Evolutionary conservation across 1,284 basidiomycete genomes (phyloP), one percentile per base, ranked within the genome.

Genomic region (Rhodotorula mucilaginosa): DNA sequence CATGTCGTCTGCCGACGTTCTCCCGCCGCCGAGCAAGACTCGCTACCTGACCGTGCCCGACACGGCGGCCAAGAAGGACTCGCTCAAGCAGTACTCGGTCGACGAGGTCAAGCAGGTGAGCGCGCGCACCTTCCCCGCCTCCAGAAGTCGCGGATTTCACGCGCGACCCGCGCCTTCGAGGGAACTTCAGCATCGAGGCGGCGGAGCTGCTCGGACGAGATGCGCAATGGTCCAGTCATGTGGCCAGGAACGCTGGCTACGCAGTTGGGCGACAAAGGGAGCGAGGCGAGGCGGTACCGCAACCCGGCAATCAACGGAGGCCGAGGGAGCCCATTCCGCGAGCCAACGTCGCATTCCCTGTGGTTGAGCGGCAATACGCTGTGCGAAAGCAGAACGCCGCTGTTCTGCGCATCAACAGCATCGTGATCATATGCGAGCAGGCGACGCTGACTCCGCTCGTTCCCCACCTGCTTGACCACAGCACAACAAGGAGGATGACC

Each of bases 401-500:
- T 18, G 16, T 49, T 23, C 23, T 49, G 16, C 1, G 6, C 48
- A 7, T 18, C 18, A 49, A 39, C 10, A 39, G 39, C 39, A 39
- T 1, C 39, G 39, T 8, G 39, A 8, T 44, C 12, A 56, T 6
- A 51, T 3, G 49, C 8, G 54, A 13, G 29, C 39, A 13, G 39
- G 10, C 39, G 39, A 44, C 39, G 54, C 54, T 56, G 54, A 58
- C 34, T 34, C 4, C 10, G 16, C 49, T 18, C 2, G 2, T 6
- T 7, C 23, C 13, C 12, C 56, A 3, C 39, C 5, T 18, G 8
- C 3, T 19, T 23, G 21, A 44, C n/a, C 15, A 16, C 74, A 92
- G 90, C 91, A 92, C 82, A 89, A 90, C 84, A 88, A 86, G 79
- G 85, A 87, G 74, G 89, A 87, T 48, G 87, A 91, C 80, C 80